phyloP scores from a whole-genome alignment of 257 asterid genomes.

The Solanum medicagineum region DNA sequence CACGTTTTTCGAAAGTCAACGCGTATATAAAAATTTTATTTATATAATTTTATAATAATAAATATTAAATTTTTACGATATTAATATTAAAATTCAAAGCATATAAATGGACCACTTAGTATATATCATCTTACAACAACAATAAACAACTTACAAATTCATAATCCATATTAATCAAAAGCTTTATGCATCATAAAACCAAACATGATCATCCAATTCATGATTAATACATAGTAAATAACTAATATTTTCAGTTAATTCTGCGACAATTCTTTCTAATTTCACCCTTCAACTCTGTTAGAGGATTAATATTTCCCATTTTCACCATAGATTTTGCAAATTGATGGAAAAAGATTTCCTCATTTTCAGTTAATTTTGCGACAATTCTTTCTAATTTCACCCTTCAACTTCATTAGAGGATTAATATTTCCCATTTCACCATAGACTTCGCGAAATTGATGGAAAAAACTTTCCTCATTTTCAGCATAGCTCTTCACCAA shows the following conservation, averaged over 20 bases:
- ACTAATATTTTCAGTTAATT: slow-evolving; percentile 16
- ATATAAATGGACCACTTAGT: background rate
- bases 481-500: slow-evolving; percentile 52
- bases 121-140: background rate
- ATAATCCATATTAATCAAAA: background rate
- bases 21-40: no score
- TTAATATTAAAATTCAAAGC: background rate
- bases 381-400: slow-evolving; percentile 67
- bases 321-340: slow-evolving; percentile 62
- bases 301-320: slow-evolving; percentile 60
- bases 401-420: slow-evolving; percentile 39
- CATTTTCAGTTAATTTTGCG: slow-evolving; percentile 37
- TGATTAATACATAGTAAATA: background rate
- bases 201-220: background rate
- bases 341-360: slow-evolving; percentile 42
- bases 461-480: slow-evolving; percentile 40
- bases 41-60: no score
- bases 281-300: slow-evolving; percentile 44
- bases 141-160: background rate
- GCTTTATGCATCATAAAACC: background rate
- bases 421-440: slow-evolving; percentile 58
- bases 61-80: no score
- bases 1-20: no score
- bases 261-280: slow-evolving; percentile 52
- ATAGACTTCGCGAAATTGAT: slow-evolving; percentile 60